phyloP scores from a whole-genome alignment of 2,329 filamentous ascomycete genomes.

The Colletotrichum destructivum region DNA sequence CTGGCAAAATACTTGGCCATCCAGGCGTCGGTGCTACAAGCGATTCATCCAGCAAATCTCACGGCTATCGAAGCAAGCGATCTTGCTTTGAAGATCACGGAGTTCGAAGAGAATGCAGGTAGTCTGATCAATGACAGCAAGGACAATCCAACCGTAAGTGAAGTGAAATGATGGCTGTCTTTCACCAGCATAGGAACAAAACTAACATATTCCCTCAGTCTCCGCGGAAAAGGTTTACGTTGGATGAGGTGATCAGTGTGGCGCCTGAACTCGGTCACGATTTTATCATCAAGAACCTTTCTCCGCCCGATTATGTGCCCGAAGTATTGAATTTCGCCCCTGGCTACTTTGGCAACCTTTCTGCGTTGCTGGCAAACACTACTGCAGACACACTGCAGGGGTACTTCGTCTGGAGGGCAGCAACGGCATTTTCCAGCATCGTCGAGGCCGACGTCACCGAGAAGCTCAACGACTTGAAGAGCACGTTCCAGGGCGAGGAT shows the following conservation, averaged over 20 bases:
- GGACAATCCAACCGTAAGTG: background rate
- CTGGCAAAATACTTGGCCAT: background rate
- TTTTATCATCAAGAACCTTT: slow-evolving; percentile 66
- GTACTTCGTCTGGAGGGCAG: slow-evolving; percentile 75
- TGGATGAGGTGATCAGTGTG: slow-evolving; percentile 68
- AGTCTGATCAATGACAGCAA: background rate
- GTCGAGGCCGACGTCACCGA: slow-evolving; percentile 72
- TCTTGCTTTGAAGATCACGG: slow-evolving; percentile 45
- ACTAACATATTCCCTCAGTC: background rate
- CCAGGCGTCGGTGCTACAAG: background rate
- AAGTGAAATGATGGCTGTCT: too few species aligned
- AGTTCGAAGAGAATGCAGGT: background rate
- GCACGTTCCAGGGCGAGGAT: slow-evolving; percentile 6
- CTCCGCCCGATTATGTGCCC: slow-evolving; percentile 58
- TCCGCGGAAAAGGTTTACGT: slow-evolving; percentile 41
- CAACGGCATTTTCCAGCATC: slow-evolving; percentile 65
- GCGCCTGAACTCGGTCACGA: slow-evolving; percentile 70
- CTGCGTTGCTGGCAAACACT: slow-evolving; percentile 67
- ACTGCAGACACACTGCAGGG: slow-evolving; percentile 69
- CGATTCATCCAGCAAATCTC: background rate
- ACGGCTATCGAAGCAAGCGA: slow-evolving; percentile 7
- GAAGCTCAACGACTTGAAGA: slow-evolving; percentile 68
- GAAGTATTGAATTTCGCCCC: slow-evolving; percentile 63
- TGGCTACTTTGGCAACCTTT: slow-evolving; percentile 71
- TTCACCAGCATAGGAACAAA: background rate